Conservation (phyloP, 129 eudicot genomes). For the Mikania micrantha region DNA sequence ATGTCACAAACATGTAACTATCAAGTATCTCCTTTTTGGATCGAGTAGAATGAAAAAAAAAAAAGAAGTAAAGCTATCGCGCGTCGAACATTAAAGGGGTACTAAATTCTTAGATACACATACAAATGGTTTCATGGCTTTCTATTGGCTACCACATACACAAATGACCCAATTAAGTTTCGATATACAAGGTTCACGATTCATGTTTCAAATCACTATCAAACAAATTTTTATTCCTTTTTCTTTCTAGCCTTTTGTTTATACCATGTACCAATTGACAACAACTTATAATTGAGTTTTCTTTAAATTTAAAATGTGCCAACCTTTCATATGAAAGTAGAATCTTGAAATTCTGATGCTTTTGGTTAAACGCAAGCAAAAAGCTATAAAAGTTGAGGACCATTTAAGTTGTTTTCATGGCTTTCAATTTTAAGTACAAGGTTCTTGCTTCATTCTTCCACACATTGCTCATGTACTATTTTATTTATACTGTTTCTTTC, state of each 20-base stretch:
- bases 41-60: too few species aligned
- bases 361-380: not conserved
- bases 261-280: not conserved
- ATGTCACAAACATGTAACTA: too few species aligned
- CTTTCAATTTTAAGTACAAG: conserved; percentile 1
- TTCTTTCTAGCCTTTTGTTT: not conserved
- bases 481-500: not conserved
- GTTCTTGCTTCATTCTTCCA: conserved; percentile 7
- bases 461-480: not conserved
- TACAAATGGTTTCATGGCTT: not conserved
- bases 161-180: not conserved
- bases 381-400: not conserved
- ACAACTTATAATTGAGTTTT: not conserved
- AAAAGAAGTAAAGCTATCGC: not conserved
- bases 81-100: not conserved
- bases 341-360: not conserved
- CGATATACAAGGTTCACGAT: conserved; percentile 12
- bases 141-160: conserved; percentile 5
- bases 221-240: not conserved
- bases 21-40: too few species aligned
- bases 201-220: conserved; percentile 4
- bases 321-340: not conserved
- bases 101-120: not conserved
- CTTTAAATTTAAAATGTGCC: not conserved
- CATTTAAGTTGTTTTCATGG: not conserved